Evolutionary conservation across 208 protist genomes (phyloP), one percentile per base, ranked within the genome.

Genomic region (Trichomonas tenax): DNA sequence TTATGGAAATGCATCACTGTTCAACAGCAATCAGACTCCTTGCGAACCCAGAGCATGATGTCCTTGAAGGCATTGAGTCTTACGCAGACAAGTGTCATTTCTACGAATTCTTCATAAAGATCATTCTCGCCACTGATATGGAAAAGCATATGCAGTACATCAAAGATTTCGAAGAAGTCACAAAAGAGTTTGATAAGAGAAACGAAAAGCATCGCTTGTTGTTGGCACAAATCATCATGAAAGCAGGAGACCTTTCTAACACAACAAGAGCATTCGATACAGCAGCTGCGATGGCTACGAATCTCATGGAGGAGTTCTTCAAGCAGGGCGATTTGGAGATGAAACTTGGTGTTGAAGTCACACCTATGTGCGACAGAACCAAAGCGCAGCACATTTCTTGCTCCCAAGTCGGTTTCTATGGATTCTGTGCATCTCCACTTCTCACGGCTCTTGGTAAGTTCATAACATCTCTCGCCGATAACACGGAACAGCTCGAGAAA

Each of bases 1-100:
- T 98, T 0, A 97, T 98, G 49, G 97, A 98, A 96, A 97, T 97
- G 38, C 96, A 98, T 96, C 97, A 98, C 97, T 58, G 96, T 84
- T 15, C 96, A 36, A 96, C 95, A 21, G 82, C 96, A 41, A 97
- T 97, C 40, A 11, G 10, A 9, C 11, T 97, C 8, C 34, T 95
- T 15, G n/a, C 14, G 14, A 8, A n/a, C 10, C 34, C 41, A n/a
- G 46, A 63, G 41, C 11, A 58, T 63, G n/a, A 95, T 36, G 21
- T 63, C 2, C 31, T 95, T 31, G 45, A 58, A 95, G 46, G 46
- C 1, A 58, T 95, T 58, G 46, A 63, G 36, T 40, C 23, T 14
- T 36, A 34, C 1, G 11, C 81, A 14, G 81, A 86, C 36, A 86
- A 86, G 36, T 41, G 81, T 86, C 81, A 86, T 34, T 86, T 86